phyloP scores from a whole-genome alignment of 345 rosid genomes.

The Populus alba region DNA sequence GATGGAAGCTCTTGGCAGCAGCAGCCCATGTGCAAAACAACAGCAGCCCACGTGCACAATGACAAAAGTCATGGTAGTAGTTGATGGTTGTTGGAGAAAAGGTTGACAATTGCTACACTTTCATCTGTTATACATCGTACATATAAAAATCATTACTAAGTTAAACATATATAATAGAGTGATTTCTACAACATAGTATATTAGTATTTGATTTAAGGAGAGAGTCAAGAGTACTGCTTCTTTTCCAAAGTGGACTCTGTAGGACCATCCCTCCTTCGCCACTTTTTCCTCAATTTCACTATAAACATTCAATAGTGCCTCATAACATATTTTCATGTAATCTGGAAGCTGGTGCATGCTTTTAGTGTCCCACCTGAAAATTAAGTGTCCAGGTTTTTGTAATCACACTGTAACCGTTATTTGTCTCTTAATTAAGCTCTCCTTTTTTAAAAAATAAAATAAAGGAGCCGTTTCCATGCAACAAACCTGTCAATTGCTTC shows the following conservation, averaged over 20 bases:
- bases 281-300: neutral
- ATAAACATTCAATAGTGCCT: neutral
- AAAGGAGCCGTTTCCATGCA: too few relatives aligned
- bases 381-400: too few relatives aligned
- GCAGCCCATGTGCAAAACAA: too few relatives aligned
- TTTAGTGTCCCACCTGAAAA: slow-evolving; percentile 3
- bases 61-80: too few relatives aligned
- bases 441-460: too few relatives aligned
- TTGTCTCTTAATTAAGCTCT: too few relatives aligned
- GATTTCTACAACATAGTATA: neutral
- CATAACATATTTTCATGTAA: neutral
- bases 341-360: neutral
- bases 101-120: too few relatives aligned
- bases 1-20: too few relatives aligned
- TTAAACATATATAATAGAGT: neutral
- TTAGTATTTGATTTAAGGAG: neutral
- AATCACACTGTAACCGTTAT: too few relatives aligned
- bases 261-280: neutral
- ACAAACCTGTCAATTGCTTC: slow-evolving; percentile 31
- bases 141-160: neutral
- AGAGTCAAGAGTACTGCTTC: neutral
- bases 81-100: too few relatives aligned
- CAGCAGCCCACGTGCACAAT: too few relatives aligned
- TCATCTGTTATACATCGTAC: slow-evolving; percentile 3
- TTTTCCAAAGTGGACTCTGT: neutral